Percentiles rank a stretch among this genome's conserved stretches.
Conservation (phyloP, 2,329 filamentous ascomycete genomes). For the Epichloe brachyelytri region DNA sequence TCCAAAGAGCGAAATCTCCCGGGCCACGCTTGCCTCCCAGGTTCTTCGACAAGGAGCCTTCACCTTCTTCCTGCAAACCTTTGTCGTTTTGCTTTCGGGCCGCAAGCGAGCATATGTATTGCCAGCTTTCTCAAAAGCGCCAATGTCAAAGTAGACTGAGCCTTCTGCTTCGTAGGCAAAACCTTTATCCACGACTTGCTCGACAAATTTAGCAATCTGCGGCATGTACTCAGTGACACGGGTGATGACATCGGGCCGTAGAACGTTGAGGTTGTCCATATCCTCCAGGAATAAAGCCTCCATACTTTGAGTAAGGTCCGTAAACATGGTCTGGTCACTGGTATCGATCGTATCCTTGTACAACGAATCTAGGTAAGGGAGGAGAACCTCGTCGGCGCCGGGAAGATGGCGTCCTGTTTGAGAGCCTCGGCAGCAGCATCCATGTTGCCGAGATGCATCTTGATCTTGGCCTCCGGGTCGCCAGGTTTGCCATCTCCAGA, state of each 20-base stretch:
- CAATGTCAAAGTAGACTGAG: constrained; percentile 90
- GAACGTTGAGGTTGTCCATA: constrained; percentile 75
- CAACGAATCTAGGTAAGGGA: constrained; percentile 68
- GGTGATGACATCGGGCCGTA: constrained; percentile 69
- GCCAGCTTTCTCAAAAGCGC: constrained; percentile 69
- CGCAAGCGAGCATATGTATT: constrained; percentile 77
- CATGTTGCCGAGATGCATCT: constrained; percentile 70
- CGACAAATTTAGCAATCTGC: constrained; percentile 75
- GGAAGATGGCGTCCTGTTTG: constrained; percentile 35
- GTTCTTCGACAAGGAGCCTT: constrained; percentile 61
- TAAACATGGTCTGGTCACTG: constrained; percentile 62
- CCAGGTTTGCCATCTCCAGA: constrained; percentile 47
- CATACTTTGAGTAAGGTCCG: constrained; percentile 71
- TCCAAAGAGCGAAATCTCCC: constrained; percentile 89
- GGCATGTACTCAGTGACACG: constrained; percentile 87
- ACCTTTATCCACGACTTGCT: constrained; percentile 69
- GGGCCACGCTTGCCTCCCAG: constrained; percentile 56
- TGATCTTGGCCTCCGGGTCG: constrained; percentile 74
- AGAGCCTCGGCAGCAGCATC: constrained; percentile 37
- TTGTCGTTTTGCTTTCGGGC: constrained; percentile 79
- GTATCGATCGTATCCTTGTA: constrained; percentile 51
- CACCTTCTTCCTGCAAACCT: constrained; percentile 73
- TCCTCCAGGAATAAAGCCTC: constrained; percentile 82
- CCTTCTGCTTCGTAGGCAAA: constrained; percentile 76
- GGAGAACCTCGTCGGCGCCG: constrained; percentile 51